Evolutionary conservation across 2,329 filamentous ascomycete genomes (phyloP), one percentile per base, ranked within the genome.

Genomic region (Curvularia verruculosa): DNA sequence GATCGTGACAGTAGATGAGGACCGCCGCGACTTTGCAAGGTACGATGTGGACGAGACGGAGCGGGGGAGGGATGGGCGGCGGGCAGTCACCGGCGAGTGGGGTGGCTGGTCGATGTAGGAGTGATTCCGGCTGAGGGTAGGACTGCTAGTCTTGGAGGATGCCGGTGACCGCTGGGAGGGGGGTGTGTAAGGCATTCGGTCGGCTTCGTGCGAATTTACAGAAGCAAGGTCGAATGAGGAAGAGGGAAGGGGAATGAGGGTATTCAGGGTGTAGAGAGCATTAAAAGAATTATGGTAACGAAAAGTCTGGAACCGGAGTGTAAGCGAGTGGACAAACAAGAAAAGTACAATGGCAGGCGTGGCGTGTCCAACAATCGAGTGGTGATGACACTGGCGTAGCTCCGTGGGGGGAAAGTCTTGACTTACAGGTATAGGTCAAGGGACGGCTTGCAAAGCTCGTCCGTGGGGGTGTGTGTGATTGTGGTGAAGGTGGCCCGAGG

Each of bases 181-280:
- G 59, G 91, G 90, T 78, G 91, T 95, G 82, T 95, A 95, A 86
- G 91, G 91, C 91, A 95, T 95, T 81, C 84, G 78, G 75, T 71
- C 75, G 74, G 69, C 73, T 78, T 73, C 63, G 57, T 61, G 61
- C 65, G 63, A 65, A 59, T 58, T n/a, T 58, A 15, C 9, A 34
- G 51, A 61, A 66, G 68, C 71, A 67, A 64, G 70, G 63, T 72
- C 65, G 71, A 75, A 69, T 65, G 70, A 58, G 66, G n/a, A n/a
- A n/a, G n/a, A n/a, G n/a, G n/a, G n/a, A n/a, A n/a, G 56, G 62
- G 56, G 61, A 65, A 61, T 63, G 61, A 64, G 57, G 56, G 62
- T 8, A 19, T 37, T 76, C 73, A 80, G 64, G 70, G 67, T 69
- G 71, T 70, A 58, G 66, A 63, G 69, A 61, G 72, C 79, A 81